phyloP scores from a whole-genome alignment of 352 stramenopile genomes.

The Phytophthora sojae region DNA sequence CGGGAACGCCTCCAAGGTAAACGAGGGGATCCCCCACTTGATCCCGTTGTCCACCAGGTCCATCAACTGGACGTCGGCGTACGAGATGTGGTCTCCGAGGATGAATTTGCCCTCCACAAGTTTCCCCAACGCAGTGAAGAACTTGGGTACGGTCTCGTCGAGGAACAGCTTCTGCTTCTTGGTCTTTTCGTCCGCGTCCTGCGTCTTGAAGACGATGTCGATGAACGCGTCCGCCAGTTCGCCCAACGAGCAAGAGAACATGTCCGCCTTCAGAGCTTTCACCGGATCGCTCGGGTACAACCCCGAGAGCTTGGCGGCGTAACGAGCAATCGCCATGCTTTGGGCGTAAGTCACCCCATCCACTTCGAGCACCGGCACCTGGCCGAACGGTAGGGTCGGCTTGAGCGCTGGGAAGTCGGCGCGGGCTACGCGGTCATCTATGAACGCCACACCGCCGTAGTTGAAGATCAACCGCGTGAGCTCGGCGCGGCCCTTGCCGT shows the following conservation, averaged over 20 bases:
- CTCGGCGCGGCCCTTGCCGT: conserved; percentile 54
- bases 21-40: neutral
- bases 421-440: conserved; percentile 36
- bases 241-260: conserved; percentile 35
- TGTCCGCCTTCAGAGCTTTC: conserved; percentile 40
- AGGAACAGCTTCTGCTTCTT: conserved; percentile 52
- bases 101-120: conserved; percentile 61
- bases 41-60: neutral
- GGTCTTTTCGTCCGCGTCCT: conserved; percentile 47
- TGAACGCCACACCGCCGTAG: conserved; percentile 48
- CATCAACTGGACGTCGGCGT: conserved; percentile 3
- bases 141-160: conserved; percentile 45
- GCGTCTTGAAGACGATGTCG: conserved; percentile 36
- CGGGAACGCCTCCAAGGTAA: conserved; percentile 14
- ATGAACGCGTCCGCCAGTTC: conserved; percentile 23
- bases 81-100: conserved; percentile 50
- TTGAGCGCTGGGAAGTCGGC: conserved; percentile 47
- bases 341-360: conserved; percentile 46
- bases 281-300: conserved; percentile 42
- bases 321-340: conserved; percentile 51
- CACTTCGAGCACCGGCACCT: conserved; percentile 49
- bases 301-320: conserved; percentile 46
- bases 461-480: conserved; percentile 52
- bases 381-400: conserved; percentile 46
- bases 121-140: conserved; percentile 50